Base-by-base conservation (phyloP, 768 basidiomycete species). In the Boletellus ananas region DNA sequence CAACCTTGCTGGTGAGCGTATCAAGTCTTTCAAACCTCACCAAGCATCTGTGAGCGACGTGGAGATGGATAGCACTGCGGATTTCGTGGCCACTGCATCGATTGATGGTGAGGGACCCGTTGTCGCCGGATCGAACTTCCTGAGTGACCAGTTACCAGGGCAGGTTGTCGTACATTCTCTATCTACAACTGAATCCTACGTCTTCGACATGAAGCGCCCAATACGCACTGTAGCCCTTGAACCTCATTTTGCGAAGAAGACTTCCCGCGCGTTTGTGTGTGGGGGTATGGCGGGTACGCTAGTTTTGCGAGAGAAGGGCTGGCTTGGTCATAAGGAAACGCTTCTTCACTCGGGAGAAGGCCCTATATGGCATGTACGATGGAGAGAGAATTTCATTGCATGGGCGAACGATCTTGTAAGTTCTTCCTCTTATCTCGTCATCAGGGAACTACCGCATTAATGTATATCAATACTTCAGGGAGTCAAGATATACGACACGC, bases 361-460 rank as follows among this genome's bases (percentile, higher is more conserved):
- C 11, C 91, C 96, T 0, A 90, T 99, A 45, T 97, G 94, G 93
- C 83, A 85, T 45, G 82, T 85, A 10, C 79, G 86, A 50, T 98
- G 96, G 96, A 75, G 83, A 60, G 85, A 84, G 1, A 79, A 79
- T 42, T 73, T 96, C 27, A 92, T 97, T 56, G 94, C 93, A 0
- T 99, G 96, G 96, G 92, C 94, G 3, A 96, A 94, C 58, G 96
- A 99, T 64, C 58, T 83, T 37, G 92, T 93, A 55, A 62, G 84
- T 67, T 29, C n/a, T 36, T 27, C 45, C 21, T 43, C 31, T 34
- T 25, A 6, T 47, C 35, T 21, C 36, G 16, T 31, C 35, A 13
- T 11, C 16, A n/a, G 12, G 18, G 8, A 23, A 17, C 5, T 2
- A 13, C 36, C 50, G 4, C 14, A 35, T 12, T 36, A n/a, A 50